Conservation (phyloP, 257 asterid genomes). For the Solanum habrochaites region DNA sequence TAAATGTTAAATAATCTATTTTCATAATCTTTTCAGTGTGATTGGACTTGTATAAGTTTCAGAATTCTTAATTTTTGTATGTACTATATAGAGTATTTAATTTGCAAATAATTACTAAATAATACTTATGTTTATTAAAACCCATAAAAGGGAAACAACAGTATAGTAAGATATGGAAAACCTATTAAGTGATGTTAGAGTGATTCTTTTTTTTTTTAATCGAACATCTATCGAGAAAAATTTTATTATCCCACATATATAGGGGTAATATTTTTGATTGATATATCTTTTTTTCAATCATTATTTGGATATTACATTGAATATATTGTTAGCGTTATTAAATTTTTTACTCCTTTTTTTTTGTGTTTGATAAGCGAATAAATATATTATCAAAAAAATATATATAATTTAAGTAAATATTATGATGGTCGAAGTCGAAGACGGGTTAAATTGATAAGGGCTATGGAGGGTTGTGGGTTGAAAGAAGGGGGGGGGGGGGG, state of each 20-base stretch:
- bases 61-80: background rate
- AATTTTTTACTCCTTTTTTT: background rate
- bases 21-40: background rate
- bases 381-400: background rate
- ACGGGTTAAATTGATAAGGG: background rate
- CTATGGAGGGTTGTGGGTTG: background rate
- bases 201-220: no score
- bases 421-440: background rate
- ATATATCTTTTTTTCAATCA: rapidly evolving
- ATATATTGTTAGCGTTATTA: no score
- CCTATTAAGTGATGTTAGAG: background rate
- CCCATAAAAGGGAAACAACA: background rate
- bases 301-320: rapidly evolving
- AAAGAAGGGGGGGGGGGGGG: background rate
- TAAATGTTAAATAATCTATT: no score
- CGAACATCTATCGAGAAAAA: no score
- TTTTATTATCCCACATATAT: rapidly evolving
- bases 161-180: background rate
- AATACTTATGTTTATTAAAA: background rate
- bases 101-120: background rate
- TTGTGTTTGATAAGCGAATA: background rate
- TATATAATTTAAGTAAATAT: background rate
- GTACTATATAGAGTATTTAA: background rate
- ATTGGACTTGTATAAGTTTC: background rate
- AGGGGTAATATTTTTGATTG: background rate